Percentiles rank a stretch among this genome's conserved stretches.
These are phyloP conservation scores for Lentithecium fluviatile DNA, from an alignment of 495 filamentous ascomycete species.

Conservation along the genomic window DNA sequence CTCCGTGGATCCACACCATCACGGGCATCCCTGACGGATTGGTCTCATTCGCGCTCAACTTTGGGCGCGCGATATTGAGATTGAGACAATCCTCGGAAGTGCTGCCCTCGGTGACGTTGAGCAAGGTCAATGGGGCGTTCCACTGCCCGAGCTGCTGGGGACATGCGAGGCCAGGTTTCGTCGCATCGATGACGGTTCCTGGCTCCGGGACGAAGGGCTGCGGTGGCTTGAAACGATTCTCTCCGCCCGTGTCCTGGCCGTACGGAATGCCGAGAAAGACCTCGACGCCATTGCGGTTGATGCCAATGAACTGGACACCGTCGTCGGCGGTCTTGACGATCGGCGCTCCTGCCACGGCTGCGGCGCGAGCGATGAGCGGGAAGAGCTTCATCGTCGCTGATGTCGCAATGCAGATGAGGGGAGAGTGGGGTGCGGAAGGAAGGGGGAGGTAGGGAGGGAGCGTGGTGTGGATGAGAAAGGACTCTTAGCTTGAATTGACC, in stretches of 20 bases:
- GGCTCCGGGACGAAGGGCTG: neutral
- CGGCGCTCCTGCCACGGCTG: neutral
- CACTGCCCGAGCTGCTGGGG: conserved; percentile 19
- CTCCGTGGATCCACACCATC: conserved; percentile 29
- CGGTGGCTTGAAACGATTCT: conserved; percentile 22
- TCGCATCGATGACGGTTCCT: conserved; percentile 1
- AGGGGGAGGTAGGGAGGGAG: no score
- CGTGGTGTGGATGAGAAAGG: no score
- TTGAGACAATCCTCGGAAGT: conserved; percentile 23
- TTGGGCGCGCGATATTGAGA: conserved; percentile 17
- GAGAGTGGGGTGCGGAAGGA: no score
- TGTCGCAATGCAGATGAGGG: neutral
- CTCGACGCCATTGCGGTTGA: conserved; percentile 11
- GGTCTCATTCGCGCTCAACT: neutral
- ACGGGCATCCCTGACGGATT: conserved; percentile 1
- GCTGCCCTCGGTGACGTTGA: conserved; percentile 3
- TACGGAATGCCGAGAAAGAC: conserved; percentile 12
- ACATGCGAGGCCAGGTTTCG: conserved; percentile 7
- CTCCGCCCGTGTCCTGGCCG: conserved; percentile 11
- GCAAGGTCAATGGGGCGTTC: conserved; percentile 1
- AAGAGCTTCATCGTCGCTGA: neutral
- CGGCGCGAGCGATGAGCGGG: neutral
- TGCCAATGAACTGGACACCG: conserved; percentile 10
- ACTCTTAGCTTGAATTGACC: no score
- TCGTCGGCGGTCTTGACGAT: neutral